phyloP scores from a whole-genome alignment of 495 filamentous ascomycete genomes.

The Neurospora terricola region DNA sequence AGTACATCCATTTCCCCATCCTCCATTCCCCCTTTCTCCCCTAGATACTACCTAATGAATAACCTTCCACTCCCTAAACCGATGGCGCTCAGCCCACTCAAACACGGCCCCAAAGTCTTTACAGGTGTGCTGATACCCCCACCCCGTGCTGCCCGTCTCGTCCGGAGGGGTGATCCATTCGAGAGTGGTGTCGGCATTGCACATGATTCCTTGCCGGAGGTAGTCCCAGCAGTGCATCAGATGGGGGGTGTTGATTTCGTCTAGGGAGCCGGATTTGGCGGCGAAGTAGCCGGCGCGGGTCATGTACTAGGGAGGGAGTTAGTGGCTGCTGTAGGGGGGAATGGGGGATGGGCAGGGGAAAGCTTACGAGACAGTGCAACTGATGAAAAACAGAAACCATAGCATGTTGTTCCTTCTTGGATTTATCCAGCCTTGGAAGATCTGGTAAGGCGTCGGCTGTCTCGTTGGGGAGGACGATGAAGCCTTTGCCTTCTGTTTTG shows the following conservation, averaged over 20 bases:
- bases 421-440: neutral
- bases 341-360: no score
- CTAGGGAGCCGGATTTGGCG: neutral
- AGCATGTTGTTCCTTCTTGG: neutral
- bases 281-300: conserved; percentile 1
- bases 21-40: neutral
- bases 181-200: conserved; percentile 6
- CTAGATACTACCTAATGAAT: neutral
- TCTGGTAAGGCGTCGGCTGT: neutral
- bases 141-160: neutral
- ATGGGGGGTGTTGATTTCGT: conserved; percentile 3
- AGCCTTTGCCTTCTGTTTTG: conserved; percentile 1
- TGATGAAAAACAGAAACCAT: conserved; percentile 1
- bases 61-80: neutral
- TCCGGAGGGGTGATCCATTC: conserved; percentile 2
- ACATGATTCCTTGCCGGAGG: conserved; percentile 11
- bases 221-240: conserved; percentile 15
- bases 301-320: neutral
- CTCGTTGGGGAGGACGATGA: neutral
- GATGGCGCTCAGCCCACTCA: neutral
- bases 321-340: no score
- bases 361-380: neutral
- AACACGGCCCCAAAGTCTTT: neutral
- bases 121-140: neutral
- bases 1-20: no score